A percentile compares a stretch with the other conserved stretches of the same genome.
phyloP scores from a whole-genome alignment of 2,329 filamentous ascomycete species.

The Paecilomyces sp. region DNA sequence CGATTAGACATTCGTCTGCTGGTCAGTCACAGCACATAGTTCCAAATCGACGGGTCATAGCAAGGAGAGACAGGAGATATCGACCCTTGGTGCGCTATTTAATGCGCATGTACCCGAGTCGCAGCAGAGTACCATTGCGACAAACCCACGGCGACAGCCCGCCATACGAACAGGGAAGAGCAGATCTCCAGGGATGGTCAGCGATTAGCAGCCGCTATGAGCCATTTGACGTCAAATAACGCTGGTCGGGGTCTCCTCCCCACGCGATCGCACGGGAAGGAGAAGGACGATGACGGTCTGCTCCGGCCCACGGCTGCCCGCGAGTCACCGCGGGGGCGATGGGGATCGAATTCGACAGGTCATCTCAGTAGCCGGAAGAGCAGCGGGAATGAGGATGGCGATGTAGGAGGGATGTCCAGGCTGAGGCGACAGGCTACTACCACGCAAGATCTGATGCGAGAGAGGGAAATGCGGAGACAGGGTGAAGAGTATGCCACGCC shows the following conservation, averaged over 20 bases:
- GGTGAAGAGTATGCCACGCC: constrained; percentile 60
- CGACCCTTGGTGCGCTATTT: no score
- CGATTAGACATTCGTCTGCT: not conserved
- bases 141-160: not conserved
- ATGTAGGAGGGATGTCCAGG: constrained; percentile 17
- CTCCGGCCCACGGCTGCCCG: constrained; percentile 19
- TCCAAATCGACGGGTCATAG: not conserved
- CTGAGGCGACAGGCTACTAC: constrained; percentile 21
- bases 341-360: constrained; percentile 26
- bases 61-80: not conserved
- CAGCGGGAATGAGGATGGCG: constrained; percentile 19
- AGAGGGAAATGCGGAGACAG: constrained; percentile 63
- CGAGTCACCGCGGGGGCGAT: constrained; percentile 24
- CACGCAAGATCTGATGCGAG: constrained; percentile 27
- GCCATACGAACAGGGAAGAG: not conserved
- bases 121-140: not conserved
- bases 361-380: constrained; percentile 19
- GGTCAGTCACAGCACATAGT: not conserved
- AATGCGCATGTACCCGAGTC: not conserved
- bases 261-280: constrained; percentile 19
- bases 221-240: constrained; percentile 21
- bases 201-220: constrained; percentile 21
- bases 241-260: constrained; percentile 23
- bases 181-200: not conserved
- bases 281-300: constrained; percentile 25